Evolutionary conservation across 306 rosid species (phyloP).

Genomic region (Malus orientalis): DNA sequence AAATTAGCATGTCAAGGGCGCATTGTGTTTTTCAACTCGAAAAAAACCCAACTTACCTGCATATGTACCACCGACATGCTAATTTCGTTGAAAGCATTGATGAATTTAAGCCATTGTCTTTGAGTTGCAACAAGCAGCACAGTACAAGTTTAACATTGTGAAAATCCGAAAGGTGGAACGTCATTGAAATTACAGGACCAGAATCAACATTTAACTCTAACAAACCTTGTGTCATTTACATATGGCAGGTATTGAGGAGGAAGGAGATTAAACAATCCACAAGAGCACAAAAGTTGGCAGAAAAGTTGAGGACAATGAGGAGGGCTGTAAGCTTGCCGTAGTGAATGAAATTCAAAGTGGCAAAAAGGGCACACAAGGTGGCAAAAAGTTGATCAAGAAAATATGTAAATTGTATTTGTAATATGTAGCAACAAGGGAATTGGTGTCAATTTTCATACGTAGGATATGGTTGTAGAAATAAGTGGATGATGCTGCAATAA

Average conservation of each 20-base stretch:
- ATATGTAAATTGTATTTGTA: neutral
- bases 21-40: neutral
- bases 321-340: slow-evolving; percentile 45
- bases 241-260: slow-evolving; percentile 27
- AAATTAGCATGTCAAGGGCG: too few relatives aligned
- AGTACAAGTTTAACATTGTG: neutral
- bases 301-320: slow-evolving; percentile 38
- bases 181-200: neutral
- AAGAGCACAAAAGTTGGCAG: slow-evolving; percentile 30
- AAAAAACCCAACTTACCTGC: neutral
- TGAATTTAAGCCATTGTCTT: neutral
- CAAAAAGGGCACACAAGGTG: neutral
- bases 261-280: slow-evolving; percentile 30
- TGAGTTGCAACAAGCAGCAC: neutral
- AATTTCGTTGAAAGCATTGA: neutral
- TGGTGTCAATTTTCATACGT: neutral
- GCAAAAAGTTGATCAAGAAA: neutral
- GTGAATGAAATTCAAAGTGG: slow-evolving; percentile 17
- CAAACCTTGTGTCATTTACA: neutral
- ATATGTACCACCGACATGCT: neutral
- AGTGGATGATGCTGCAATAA: neutral
- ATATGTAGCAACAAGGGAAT: neutral
- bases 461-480: neutral
- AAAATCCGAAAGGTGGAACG: neutral
- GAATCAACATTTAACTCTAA: neutral